Percentiles rank a stretch among this genome's conserved stretches.
Conservation (phyloP, 495 filamentous ascomycete species). For the Penicillium daleae region DNA sequence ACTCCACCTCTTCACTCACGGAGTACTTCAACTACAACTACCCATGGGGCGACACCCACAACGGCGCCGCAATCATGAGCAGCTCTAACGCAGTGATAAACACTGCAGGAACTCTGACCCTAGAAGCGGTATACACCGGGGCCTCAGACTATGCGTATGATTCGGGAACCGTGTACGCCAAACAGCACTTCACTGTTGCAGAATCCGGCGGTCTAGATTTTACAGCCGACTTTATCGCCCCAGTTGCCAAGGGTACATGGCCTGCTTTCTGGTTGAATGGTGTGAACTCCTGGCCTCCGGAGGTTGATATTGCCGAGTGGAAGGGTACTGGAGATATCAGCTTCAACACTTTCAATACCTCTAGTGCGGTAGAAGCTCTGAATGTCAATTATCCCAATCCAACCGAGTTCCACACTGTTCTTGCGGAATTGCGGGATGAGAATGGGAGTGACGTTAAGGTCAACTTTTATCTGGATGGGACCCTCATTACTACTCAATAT, state of each 20-base stretch:
- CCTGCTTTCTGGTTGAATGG: slow-evolving; percentile 65
- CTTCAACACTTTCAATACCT: slow-evolving; percentile 66
- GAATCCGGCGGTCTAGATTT: slow-evolving; percentile 29
- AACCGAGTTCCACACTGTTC: slow-evolving; percentile 52
- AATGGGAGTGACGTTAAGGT: slow-evolving; percentile 57
- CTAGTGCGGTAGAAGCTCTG: slow-evolving; percentile 46
- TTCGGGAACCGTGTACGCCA: slow-evolving; percentile 36
- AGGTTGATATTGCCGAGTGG: slow-evolving; percentile 66
- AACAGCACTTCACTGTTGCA: slow-evolving; percentile 29
- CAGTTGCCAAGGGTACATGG: slow-evolving; percentile 58
- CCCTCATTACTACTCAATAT: slow-evolving; percentile 52
- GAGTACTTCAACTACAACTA: slow-evolving; percentile 58
- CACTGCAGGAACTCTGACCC: slow-evolving; percentile 35
- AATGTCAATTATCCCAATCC: slow-evolving; percentile 54
- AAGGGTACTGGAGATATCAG: slow-evolving; percentile 63
- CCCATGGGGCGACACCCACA: slow-evolving; percentile 52
- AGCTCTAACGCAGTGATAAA: slow-evolving; percentile 59
- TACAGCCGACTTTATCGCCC: slow-evolving; percentile 51
- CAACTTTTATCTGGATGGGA: slow-evolving; percentile 58
- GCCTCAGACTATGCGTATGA: slow-evolving; percentile 53
- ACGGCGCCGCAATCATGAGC: slow-evolving; percentile 61
- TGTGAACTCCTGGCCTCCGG: slow-evolving; percentile 59
- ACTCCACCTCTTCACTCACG: slow-evolving; percentile 53
- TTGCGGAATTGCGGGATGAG: slow-evolving; percentile 53
- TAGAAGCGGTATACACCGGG: slow-evolving; percentile 42